Base-by-base conservation (phyloP, 179 eudicot species). In the Heliamphora pulchella region DNA sequence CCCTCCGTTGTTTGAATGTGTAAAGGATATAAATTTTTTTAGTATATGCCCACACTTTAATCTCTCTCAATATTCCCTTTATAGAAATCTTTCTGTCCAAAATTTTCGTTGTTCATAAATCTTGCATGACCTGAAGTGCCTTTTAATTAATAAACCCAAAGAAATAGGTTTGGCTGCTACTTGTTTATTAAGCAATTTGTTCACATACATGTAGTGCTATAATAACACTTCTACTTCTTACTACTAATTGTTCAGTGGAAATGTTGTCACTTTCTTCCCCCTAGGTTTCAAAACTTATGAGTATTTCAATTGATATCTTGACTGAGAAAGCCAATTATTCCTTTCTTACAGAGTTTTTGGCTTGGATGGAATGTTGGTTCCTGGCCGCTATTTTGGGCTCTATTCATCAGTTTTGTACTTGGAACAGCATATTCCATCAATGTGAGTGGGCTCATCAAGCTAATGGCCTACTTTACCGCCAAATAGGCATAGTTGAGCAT, bases 351-450 rank as follows among this genome's bases (percentile, higher is more conserved):
- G 98, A 96, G 98, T 83, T 93, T 96, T 83, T 92, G 88, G 91
- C 85, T 96, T 80, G 93, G 94, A 81, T 88, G 89, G 75, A 53
- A 87, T 83, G 92, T 92, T 57, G 93, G 97, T 77, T 96, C 99
- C 5, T 87, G 92, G 97, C 99, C 99, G 47, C 88, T 96, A 64
- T 90, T 93, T 86, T 93, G 94, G 94, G 99, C 99, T 83, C 93
- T 96, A 78, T 91, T 85, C 77, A 78, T 96, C 87, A 96, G 99
- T 85, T 96, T 96, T 80, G 41, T 90, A 63, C 96, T 96, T 78
- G 99, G 99, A 75, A 96, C 99, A 81, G 99, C 98, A 74, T 96
- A 96, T 81, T 96, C 99, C 50, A 87, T 93, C 71, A 84, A 96
- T 83, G 99, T 96, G 84, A 93, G 99, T 79, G 73, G 64, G 68